Evolutionary conservation across 129 eudicot species (phyloP).

Genomic region (Dittrichia graveolens): DNA sequence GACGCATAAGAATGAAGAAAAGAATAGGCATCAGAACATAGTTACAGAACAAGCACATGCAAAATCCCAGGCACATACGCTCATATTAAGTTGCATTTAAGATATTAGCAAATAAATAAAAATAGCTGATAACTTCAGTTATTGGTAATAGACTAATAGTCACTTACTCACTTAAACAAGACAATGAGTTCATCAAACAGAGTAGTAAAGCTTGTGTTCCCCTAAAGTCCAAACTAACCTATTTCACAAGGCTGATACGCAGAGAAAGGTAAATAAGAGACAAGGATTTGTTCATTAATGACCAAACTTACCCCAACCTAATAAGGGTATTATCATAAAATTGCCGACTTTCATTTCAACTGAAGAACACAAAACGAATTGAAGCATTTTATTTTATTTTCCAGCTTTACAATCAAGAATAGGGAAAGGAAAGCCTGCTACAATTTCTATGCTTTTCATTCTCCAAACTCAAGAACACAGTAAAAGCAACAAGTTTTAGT

Average conservation of each 20-base stretch:
- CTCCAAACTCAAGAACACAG: constrained; percentile 1
- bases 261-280: too few relatives aligned
- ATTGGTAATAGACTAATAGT: constrained; percentile 16
- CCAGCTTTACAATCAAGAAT: background rate
- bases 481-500: background rate
- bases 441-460: background rate
- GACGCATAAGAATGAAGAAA: constrained; percentile 20
- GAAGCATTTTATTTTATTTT: background rate
- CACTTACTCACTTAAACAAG: constrained; percentile 5
- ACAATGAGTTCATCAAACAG: background rate
- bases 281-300: background rate
- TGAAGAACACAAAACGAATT: background rate
- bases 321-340: background rate
- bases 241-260: background rate
- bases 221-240: background rate
- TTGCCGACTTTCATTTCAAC: background rate
- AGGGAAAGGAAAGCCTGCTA: background rate
- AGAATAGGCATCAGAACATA: constrained; percentile 27
- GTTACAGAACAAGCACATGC: constrained; percentile 11
- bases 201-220: too few relatives aligned
- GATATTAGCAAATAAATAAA: background rate
- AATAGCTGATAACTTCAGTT: background rate
- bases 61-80: background rate
- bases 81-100: background rate
- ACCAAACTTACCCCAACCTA: constrained; percentile 1